Evolutionary conservation across 805 yeast genomes (phyloP), one percentile per base, ranked within the genome.

Genomic region (Sugiyamaella marilandica): DNA sequence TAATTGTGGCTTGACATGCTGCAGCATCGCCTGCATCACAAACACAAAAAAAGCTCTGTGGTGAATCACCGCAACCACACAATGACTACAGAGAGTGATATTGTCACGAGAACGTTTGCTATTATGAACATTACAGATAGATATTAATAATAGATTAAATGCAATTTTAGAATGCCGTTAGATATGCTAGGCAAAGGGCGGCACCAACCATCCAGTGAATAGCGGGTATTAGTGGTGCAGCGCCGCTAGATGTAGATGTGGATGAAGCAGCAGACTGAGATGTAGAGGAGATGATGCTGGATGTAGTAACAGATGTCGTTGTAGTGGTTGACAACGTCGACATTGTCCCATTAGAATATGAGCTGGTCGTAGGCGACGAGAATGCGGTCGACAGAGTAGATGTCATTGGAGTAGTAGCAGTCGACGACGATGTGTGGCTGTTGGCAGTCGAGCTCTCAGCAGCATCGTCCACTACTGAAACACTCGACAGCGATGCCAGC

Each of bases 261-360:
- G 37, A 13, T 3, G 37, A 34, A 8, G 37, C 37, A 34, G 37
- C 37, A 13, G 37, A 34, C 16, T 13, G n/a, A 34, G 49, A 19
- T n/a, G 53, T 21, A 16, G 50, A 26, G 10, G 55, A 52, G n/a
- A 26, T 35, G 21, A 34, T 14, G 19, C 18, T 14, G 11, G 47
- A 9, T 11, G 52, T 21, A 37, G 34, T 35, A 10, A 45, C n/a
- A 19, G 45, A 26, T 2, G 46, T 5, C 13, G 49, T 31, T 21
- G 46, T 31, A 21, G 50, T 31, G 24, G 43, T 31, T 2, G 10
- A 21, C 8, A 32, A 14, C n/a, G 18, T 34, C 18, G 52, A 33
- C 2, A 29, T n/a, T 24, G 29, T 24, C 7, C 29, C 29, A 24
- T 24, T 24, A 2, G 39, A 31, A 14, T 45, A 24, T 10, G 49